phyloP scores from a whole-genome alignment of 2,329 filamentous ascomycete genomes.

The Alternaria sp. region DNA sequence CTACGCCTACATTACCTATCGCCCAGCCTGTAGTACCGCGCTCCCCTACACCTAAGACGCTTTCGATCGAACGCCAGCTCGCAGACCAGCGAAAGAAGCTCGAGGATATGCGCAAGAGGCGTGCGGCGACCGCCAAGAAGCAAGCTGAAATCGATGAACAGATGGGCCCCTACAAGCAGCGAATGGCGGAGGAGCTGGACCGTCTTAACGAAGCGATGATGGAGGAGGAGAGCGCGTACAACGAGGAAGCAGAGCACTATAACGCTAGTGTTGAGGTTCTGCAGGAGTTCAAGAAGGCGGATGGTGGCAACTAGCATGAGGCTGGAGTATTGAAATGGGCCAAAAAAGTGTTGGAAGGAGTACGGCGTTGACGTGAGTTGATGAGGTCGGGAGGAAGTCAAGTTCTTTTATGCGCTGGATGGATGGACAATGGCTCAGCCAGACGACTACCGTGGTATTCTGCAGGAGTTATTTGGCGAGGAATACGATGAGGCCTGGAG shows the following conservation, averaged over 20 bases:
- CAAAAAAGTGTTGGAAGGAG: not conserved
- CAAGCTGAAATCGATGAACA: conserved; percentile 20
- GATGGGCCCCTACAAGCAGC: conserved; percentile 22
- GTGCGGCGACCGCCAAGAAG: conserved; percentile 20
- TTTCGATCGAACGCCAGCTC: conserved; percentile 16
- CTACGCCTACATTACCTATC: too few relatives aligned
- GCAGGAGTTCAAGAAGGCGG: conserved; percentile 19
- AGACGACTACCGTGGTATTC: not conserved
- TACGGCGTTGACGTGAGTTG: not conserved
- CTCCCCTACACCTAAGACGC: conserved; percentile 1
- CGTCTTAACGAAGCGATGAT: conserved; percentile 21
- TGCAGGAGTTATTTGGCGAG: not conserved
- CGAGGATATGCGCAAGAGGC: conserved; percentile 17
- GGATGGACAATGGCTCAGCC: not conserved
- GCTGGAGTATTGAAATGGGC: not conserved
- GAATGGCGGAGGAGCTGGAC: conserved; percentile 30
- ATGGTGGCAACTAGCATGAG: not conserved
- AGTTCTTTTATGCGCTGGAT: not conserved
- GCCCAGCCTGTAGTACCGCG: too few relatives aligned
- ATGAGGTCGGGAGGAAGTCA: conserved; percentile 4
- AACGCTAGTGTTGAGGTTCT: conserved; percentile 23
- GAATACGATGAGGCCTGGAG: not conserved
- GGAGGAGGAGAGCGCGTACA: conserved; percentile 19
- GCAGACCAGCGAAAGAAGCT: conserved; percentile 26
- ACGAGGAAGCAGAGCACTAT: conserved; percentile 23